These are phyloP conservation scores for Cornus kousa DNA, from an alignment of 148 eudicot species.

Conservation along the genomic window DNA sequence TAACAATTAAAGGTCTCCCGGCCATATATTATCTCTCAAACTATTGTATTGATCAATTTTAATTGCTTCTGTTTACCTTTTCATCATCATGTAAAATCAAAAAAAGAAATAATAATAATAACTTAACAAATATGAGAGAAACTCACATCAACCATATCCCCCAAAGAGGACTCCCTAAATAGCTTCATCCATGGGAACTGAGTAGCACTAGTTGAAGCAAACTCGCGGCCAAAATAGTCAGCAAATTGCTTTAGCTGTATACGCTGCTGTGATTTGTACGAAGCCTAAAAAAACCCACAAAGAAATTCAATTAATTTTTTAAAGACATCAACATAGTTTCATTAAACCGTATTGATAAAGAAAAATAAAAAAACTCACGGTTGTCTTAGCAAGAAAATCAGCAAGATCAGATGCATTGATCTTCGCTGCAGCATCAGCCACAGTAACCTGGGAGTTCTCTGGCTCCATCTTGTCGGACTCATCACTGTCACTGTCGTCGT, in stretches of 20 bases:
- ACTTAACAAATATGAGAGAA: too few species aligned
- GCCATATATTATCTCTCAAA: too few species aligned
- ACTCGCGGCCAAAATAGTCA: slow-evolving; percentile 59
- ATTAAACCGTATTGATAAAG: not conserved
- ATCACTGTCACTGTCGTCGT: not conserved
- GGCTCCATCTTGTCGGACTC: slow-evolving; percentile 26
- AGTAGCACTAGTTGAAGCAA: slow-evolving; percentile 45
- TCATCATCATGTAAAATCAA: too few species aligned
- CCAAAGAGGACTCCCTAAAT: not conserved
- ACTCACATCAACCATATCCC: too few species aligned
- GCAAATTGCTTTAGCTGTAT: slow-evolving; percentile 64
- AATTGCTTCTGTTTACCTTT: too few species aligned
- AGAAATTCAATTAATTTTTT: not conserved
- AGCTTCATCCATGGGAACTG: slow-evolving; percentile 45
- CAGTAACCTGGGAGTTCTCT: slow-evolving; percentile 54
- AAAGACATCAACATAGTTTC: not conserved
- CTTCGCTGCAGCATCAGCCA: slow-evolving; percentile 51
- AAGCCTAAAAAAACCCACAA: slow-evolving; percentile 19
- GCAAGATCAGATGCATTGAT: slow-evolving; percentile 54
- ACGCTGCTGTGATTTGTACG: slow-evolving; percentile 38
- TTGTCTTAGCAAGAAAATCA: slow-evolving; percentile 35
- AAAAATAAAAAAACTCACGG: slow-evolving; percentile 23
- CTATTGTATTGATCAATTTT: too few species aligned
- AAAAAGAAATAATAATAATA: too few species aligned
- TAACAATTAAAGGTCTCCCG: too few species aligned